Conservation (phyloP, 2,329 filamentous ascomycete genomes). For the Sporothrix brunneoviolacea region DNA sequence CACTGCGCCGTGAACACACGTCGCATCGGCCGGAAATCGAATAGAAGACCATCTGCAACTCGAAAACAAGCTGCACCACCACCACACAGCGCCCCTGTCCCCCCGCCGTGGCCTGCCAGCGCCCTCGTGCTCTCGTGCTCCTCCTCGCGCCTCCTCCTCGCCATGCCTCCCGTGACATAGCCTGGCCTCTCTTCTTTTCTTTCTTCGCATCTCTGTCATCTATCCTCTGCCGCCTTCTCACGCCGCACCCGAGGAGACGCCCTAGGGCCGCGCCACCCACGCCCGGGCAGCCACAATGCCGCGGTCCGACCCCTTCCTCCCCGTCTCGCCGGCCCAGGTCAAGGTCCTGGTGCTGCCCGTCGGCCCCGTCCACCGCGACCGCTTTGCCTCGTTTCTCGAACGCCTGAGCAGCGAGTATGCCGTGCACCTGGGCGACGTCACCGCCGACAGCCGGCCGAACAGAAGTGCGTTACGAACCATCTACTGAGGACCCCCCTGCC, state of each 20-base stretch:
- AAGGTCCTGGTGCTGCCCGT: conserved; percentile 81
- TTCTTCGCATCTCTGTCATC: no score
- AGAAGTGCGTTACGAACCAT: conserved; percentile 66
- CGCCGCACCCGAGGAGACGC: no score
- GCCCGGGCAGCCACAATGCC: conserved; percentile 14
- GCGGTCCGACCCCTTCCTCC: conserved; percentile 73
- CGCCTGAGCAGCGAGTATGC: conserved; percentile 73
- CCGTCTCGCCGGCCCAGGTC: conserved; percentile 85
- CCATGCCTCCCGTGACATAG: conserved; percentile 10
- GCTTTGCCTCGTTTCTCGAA: conserved; percentile 72
- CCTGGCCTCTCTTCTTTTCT: not conserved
- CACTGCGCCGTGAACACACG: no score
- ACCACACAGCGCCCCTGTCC: not conserved
- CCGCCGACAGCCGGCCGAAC: conserved; percentile 74
- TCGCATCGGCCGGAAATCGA: not conserved
- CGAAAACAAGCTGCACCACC: not conserved
- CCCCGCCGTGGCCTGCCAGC: not conserved
- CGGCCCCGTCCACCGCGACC: conserved; percentile 74
- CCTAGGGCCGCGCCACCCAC: no score
- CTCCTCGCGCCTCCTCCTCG: not conserved
- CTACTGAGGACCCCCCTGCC: not conserved
- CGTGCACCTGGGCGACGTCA: conserved; percentile 79
- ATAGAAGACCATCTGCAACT: not conserved
- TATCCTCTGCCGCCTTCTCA: no score
- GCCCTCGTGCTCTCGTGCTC: not conserved